phyloP scores from a whole-genome alignment of 352 stramenopile genomes.

The Blastocystis sp. region DNA sequence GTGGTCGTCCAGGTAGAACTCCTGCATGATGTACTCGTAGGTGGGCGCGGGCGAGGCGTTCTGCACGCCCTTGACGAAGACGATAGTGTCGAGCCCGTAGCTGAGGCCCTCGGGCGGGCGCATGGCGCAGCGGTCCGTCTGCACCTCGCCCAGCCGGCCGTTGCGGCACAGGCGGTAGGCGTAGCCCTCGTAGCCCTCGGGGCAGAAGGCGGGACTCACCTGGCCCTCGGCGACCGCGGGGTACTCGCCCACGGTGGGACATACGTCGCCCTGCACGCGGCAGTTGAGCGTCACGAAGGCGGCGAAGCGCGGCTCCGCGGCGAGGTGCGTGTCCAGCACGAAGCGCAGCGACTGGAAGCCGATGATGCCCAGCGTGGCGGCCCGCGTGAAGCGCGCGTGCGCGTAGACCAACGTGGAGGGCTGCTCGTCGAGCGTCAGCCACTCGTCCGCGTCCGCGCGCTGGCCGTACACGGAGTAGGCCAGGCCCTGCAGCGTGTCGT shows the following conservation, averaged over 20 bases:
- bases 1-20: not conserved
- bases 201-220: constrained; percentile 5
- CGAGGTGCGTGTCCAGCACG: not conserved
- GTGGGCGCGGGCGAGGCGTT: not conserved
- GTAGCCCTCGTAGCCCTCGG: constrained; percentile 17
- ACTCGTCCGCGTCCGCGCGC: not conserved
- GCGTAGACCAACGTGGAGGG: not conserved
- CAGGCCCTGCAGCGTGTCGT: not conserved
- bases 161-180: constrained; percentile 36
- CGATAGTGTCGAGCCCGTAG: not conserved
- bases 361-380: constrained; percentile 15
- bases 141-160: constrained; percentile 24
- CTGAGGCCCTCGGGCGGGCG: constrained; percentile 11
- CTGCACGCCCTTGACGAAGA: not conserved
- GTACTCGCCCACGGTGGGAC: constrained; percentile 10
- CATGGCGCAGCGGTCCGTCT: not conserved
- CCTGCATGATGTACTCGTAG: not conserved
- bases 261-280: not conserved
- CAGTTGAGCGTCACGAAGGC: not conserved
- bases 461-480: not conserved
- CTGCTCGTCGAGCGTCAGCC: not conserved
- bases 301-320: not conserved
- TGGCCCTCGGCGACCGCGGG: constrained; percentile 23
- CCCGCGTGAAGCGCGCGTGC: not conserved
- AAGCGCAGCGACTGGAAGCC: constrained; percentile 6